Conservation (phyloP, 768 basidiomycete species). For the Candolleomyces eurysporus region DNA sequence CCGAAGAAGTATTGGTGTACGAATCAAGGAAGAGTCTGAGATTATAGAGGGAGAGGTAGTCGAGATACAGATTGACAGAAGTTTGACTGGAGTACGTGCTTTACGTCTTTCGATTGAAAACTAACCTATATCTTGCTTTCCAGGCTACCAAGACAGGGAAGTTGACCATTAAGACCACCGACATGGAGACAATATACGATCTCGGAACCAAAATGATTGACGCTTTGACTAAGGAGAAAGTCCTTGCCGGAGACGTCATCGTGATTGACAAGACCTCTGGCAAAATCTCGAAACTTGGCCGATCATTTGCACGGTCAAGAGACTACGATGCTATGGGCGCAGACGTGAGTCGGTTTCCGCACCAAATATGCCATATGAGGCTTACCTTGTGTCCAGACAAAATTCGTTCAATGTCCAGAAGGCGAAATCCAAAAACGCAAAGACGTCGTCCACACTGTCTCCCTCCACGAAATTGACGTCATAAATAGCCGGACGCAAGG, state of each 20-base stretch:
- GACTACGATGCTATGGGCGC: constrained; percentile 99
- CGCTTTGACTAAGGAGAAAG: constrained; percentile 94
- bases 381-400: constrained; percentile 60
- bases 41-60: constrained; percentile 98
- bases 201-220: constrained; percentile 99
- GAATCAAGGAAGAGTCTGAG: constrained; percentile 97
- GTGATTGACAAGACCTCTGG: constrained; percentile 97
- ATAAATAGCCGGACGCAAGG: constrained; percentile 99
- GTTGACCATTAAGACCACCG: constrained; percentile 95
- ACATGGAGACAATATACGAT: constrained; percentile 99
- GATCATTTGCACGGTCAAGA: constrained; percentile 94
- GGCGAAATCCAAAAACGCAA: constrained; percentile 98
- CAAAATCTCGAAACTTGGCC: constrained; percentile 92
- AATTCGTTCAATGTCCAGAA: constrained; percentile 97
- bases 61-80: constrained; percentile 97
- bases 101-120: constrained; percentile 9
- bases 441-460: constrained; percentile 96
- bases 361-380: background rate
- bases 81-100: constrained; percentile 80
- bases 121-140: background rate
- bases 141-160: constrained; percentile 98
- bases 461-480: constrained; percentile 97
- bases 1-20: constrained; percentile 91
- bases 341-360: constrained; percentile 63
- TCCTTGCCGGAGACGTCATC: constrained; percentile 91